phyloP scores from a whole-genome alignment of 768 basidiomycete species.

The Suillus placidus region DNA sequence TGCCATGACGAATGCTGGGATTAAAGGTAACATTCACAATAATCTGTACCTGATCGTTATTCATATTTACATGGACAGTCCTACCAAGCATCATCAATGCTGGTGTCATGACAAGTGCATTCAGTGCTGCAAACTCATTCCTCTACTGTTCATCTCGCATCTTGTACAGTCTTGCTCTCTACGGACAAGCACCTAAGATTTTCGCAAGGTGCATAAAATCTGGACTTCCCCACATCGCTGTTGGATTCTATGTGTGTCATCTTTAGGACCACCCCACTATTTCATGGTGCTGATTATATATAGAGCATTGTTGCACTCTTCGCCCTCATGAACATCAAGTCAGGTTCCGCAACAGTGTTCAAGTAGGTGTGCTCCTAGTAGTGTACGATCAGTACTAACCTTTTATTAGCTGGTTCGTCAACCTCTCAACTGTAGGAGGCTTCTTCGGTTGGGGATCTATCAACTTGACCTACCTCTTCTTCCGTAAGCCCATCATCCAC shows the following conservation, averaged over 20 bases:
- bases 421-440: conserved; percentile 65
- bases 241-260: conserved; percentile 31
- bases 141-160: conserved; percentile 54
- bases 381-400: conserved; percentile 8
- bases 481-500: conserved; percentile 53
- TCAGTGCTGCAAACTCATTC: conserved; percentile 70
- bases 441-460: conserved; percentile 71
- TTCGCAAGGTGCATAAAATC: conserved; percentile 49
- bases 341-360: conserved; percentile 46
- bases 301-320: conserved; percentile 46
- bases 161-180: conserved; percentile 46
- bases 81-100: conserved; percentile 74
- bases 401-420: conserved; percentile 63
- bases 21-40: conserved; percentile 46
- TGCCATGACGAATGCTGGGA: conserved; percentile 68
- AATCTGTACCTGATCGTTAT: neutral
- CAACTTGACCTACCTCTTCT: conserved; percentile 73
- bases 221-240: conserved; percentile 52
- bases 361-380: conserved; percentile 15
- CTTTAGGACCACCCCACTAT: conserved; percentile 4
- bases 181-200: conserved; percentile 53
- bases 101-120: conserved; percentile 68
- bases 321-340: conserved; percentile 67
- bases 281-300: conserved; percentile 1
- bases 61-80: conserved; percentile 32